Percentiles rank a stretch among this genome's conserved stretches.
Evolutionary conservation across 257 asterid species (phyloP).

Genomic region (Ballota nigra): DNA sequence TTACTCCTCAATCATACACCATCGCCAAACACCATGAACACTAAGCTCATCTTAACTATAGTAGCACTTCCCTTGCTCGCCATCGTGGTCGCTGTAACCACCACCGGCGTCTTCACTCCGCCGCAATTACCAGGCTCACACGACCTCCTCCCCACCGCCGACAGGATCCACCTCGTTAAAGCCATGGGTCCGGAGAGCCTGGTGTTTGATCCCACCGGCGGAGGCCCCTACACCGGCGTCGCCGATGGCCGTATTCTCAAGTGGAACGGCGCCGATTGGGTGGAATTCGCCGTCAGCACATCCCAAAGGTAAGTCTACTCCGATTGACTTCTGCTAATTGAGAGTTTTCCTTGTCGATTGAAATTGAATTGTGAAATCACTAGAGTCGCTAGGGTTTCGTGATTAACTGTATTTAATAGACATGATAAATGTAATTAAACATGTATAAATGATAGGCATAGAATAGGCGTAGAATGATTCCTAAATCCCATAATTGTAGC

Average conservation of each 20-base stretch:
- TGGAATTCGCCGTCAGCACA: conserved; percentile 65
- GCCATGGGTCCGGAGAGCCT: conserved; percentile 74
- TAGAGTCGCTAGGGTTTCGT: background rate
- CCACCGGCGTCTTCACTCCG: conserved; percentile 41
- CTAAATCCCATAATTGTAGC: no score
- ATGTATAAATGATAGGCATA: no score
- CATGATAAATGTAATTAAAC: no score
- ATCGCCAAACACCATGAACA: conserved; percentile 26
- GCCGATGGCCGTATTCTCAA: conserved; percentile 72
- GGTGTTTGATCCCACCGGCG: conserved; percentile 60
- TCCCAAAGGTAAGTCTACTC: conserved; percentile 43
- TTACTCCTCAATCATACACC: no score
- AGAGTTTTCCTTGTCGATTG: background rate
- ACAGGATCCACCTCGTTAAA: conserved; percentile 39
- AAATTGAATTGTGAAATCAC: background rate
- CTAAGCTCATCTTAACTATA: conserved; percentile 34
- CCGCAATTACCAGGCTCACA: conserved; percentile 40
- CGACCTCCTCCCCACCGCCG: conserved; percentile 36
- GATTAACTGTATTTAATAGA: background rate
- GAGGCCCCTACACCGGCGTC: conserved; percentile 76
- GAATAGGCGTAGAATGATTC: no score
- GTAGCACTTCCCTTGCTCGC: conserved; percentile 45
- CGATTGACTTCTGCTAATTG: background rate
- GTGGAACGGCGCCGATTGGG: conserved; percentile 49
- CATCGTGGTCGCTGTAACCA: conserved; percentile 34